phyloP scores from a whole-genome alignment of 2,329 filamentous ascomycete species.

The Leptoxyphium fumago region DNA sequence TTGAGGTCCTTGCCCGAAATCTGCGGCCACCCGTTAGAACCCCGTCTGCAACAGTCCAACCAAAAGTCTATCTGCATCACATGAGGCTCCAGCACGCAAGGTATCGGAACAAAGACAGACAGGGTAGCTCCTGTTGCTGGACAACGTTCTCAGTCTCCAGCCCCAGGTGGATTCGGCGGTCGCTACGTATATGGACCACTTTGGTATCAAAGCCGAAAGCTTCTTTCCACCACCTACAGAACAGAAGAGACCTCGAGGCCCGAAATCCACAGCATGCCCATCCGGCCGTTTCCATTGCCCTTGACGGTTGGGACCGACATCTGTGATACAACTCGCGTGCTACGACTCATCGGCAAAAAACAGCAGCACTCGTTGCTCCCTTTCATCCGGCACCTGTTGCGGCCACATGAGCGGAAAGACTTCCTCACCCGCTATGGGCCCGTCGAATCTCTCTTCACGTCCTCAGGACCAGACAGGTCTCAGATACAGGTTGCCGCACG shows the following conservation, averaged over 20 bases:
- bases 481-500: neutral
- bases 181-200: too few relatives aligned
- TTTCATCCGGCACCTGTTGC: conserved; percentile 15
- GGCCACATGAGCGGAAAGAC: conserved; percentile 9
- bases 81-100: too few relatives aligned
- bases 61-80: too few relatives aligned
- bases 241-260: neutral
- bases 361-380: conserved; percentile 5
- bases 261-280: conserved; percentile 22
- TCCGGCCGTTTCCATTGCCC: conserved; percentile 46
- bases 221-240: too few relatives aligned
- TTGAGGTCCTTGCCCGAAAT: neutral
- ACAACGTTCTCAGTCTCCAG: too few relatives aligned
- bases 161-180: too few relatives aligned
- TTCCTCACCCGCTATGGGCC: conserved; percentile 7
- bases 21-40: neutral
- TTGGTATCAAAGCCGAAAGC: too few relatives aligned
- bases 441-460: neutral
- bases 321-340: conserved; percentile 53
- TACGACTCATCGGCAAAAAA: conserved; percentile 35
- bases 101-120: too few relatives aligned
- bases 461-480: neutral
- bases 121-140: too few relatives aligned
- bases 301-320: conserved; percentile 67
- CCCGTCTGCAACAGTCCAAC: neutral